Base-by-base conservation (phyloP, 208 protist genomes). In the Trypanosoma brucei region DNA sequence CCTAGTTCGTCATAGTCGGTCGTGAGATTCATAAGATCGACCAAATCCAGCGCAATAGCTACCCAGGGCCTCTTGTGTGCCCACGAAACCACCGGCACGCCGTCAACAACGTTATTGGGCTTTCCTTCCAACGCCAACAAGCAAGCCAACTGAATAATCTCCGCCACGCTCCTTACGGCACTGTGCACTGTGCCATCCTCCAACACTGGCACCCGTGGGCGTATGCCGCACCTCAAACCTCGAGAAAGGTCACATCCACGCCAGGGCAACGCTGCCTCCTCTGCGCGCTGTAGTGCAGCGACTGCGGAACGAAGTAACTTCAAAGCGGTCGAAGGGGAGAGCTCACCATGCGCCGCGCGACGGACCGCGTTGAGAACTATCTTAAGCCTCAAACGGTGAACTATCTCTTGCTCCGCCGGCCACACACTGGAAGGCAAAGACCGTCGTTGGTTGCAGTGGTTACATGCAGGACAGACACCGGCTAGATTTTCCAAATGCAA, bases 1-100 rank as follows among this genome's bases (percentile, higher is more conserved):
- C 79, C 84, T 31, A 95, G 59, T 55, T 91, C 86, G 58, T 95
- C 89, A 35, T 59, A 84, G 45, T 80, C 78, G 13, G 82, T 92
- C 39, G 76, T 88, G 46, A 34, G 55, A 59, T 89, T 92, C 62
- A 92, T 76, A 5, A 83, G 51, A 59, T 84, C 81, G 8, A 92
- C 61, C 8, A 86, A 49, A 30, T 89, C 81, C 0, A 88, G 57
- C 22, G 81, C 88, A 3, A 78, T 61, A 33, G 40, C 11, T 34
- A 86, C 55, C 63, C 74, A 83, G 11, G 77, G 80, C 13, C 82
- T 74, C 39, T 58, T 34, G 11, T 62, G n/a, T 46, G 39, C 30
- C 68, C 69, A 68, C 33, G 69, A 62, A 13, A 11, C 49, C 0
- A 38, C 39, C 44, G 35, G 9, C 33, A 8, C 37, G 6, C 39